Base-by-base conservation (phyloP, 2,329 filamentous ascomycete genomes). In the Colletotrichum tamarilloi region DNA sequence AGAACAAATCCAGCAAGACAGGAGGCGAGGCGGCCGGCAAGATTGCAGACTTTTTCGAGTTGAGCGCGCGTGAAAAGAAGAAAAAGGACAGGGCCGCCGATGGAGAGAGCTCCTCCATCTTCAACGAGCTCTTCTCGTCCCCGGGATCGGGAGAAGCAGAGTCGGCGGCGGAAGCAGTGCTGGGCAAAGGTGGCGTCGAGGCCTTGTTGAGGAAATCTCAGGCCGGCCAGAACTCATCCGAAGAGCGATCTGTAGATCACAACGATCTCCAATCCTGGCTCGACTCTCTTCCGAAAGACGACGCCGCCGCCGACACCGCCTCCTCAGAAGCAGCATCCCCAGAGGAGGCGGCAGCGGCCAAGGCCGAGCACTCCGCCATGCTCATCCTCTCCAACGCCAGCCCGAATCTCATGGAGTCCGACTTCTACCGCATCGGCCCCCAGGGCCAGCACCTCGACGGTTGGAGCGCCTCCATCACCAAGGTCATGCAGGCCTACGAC, bases 381-480 rank as follows among this genome's bases (percentile, higher is more conserved):
- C 85, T 95, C 53, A 84, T 92, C 55, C 82, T 95, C 49, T 85
- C 85, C 24, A 88, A 89, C 52, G 87, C 90, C 7, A 90, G 89
- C 77, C 87, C 86, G 69, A 87, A 88, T 24, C 86, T 95, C 56
- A 85, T 86, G 24, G 89, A 92, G 76, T 89, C 88, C 76, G 94
- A 96, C 82, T 95, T 96, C 81, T 87, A 90, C 75, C 91, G 93
- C 68, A 82, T 95, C 22, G 87, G 90, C 5, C 88, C 88, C 1
- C 89, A 87, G 77, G 90, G 90, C 58, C 82, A 85, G 67, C 90
- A 93, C 76, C 88, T 95, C 42, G 90, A 92, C 74, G 88, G 88
- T 53, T 95, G 93, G 93, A 86, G 88, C 11, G 87, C 86, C 68
- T 90, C 90, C 32, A 90, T 94, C 70, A 82, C 86, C 52, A 89